A percentile compares a stretch with the other conserved stretches of the same genome.
Conservation (phyloP, 768 basidiomycete species). For the Lactarius indigo region DNA sequence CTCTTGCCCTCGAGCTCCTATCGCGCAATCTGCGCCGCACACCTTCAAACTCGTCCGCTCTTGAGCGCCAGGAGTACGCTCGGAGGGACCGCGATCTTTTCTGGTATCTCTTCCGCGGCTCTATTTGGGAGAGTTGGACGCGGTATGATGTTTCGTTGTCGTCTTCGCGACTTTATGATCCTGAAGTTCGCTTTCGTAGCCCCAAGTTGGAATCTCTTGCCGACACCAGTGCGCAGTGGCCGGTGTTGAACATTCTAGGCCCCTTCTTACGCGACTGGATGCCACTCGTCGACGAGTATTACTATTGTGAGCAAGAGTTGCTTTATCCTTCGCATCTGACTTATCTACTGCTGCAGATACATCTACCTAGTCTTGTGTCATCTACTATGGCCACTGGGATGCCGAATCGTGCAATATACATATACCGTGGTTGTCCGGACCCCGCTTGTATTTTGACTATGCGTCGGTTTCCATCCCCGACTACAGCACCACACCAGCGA, state of each 20-base stretch:
- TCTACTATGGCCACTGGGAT: constrained; percentile 3
- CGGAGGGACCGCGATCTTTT: constrained; percentile 76
- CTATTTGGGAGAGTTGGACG: constrained; percentile 80
- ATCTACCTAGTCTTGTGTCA: constrained; percentile 17
- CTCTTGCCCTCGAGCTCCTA: constrained; percentile 65
- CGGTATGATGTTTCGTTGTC: constrained; percentile 39
- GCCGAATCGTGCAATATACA: constrained; percentile 7
- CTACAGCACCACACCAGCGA: background rate
- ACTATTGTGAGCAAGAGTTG: constrained; percentile 68
- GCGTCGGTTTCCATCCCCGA: constrained; percentile 6
- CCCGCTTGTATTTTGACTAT: background rate
- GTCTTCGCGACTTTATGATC: background rate
- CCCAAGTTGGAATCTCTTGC: constrained; percentile 71
- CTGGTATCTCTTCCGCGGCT: constrained; percentile 83
- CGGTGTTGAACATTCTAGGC: constrained; percentile 65
- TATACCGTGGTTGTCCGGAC: constrained; percentile 7
- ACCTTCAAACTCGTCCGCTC: constrained; percentile 54
- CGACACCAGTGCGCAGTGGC: constrained; percentile 49
- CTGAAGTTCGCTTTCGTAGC: constrained; percentile 36
- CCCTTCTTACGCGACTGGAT: constrained; percentile 81
- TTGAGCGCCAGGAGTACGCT: constrained; percentile 79
- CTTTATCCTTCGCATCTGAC: background rate
- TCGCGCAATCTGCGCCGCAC: constrained; percentile 71
- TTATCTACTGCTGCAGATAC: constrained; percentile 16
- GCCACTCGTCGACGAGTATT: constrained; percentile 84